Conservation (phyloP, 345 rosid genomes). For the Rhizophora apiculata region DNA sequence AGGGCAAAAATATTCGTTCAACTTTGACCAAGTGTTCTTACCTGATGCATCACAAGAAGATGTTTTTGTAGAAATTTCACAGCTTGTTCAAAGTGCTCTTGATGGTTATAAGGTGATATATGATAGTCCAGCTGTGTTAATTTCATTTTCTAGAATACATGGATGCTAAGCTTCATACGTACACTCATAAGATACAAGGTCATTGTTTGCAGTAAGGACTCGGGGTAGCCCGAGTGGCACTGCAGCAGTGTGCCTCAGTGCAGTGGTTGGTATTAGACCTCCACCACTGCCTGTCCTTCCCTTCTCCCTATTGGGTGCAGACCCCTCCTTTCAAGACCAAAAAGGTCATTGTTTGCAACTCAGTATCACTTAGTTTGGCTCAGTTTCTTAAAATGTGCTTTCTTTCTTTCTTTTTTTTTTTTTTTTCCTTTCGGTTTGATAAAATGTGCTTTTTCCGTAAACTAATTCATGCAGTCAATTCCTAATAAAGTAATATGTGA, state of each 20-base stretch:
- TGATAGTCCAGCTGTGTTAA: background rate
- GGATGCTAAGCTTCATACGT: background rate
- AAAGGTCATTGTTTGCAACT: background rate
- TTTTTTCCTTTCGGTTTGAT: background rate
- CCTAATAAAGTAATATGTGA: background rate
- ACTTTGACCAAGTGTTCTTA: conserved; percentile 79
- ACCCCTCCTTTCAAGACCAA: too few relatives aligned
- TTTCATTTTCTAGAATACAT: background rate
- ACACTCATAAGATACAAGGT: too few relatives aligned
- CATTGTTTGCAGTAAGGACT: too few relatives aligned
- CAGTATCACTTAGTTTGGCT: background rate
- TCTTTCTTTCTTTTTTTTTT: background rate
- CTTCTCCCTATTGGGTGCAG: too few relatives aligned
- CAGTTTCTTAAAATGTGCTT: background rate
- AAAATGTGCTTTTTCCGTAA: background rate
- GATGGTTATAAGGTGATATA: conserved; percentile 91
- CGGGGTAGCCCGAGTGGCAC: too few relatives aligned
- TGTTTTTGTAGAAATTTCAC: conserved; percentile 88
- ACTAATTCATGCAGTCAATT: background rate
- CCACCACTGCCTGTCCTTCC: too few relatives aligned
- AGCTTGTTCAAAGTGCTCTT: conserved; percentile 97
- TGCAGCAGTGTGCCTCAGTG: background rate
- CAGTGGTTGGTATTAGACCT: background rate
- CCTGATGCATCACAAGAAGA: conserved; percentile 77
- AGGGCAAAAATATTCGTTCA: conserved; percentile 87